Evolutionary conservation across 768 basidiomycete genomes (phyloP), one percentile per base, ranked within the genome.

Genomic region (Termitomyces sp.): DNA sequence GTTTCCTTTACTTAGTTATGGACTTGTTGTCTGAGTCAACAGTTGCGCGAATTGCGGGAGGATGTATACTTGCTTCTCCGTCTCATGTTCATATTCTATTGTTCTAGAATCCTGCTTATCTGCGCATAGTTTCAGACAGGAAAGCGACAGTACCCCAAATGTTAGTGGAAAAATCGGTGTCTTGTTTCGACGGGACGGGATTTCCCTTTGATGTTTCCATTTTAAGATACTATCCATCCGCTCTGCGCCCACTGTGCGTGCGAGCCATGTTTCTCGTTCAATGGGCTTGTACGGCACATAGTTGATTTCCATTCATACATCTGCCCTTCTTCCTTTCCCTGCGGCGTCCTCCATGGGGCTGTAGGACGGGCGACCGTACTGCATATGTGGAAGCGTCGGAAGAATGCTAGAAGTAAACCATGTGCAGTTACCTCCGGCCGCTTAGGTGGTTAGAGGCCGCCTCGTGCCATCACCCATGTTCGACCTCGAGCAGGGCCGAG

Each of bases 121-220:
- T 52, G 51, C 22, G 51, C n/a, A 37, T 52, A 37, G 3, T 24
- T 24, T 52, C 9, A 36, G 36, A 27, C 22, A 9, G 8, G 6
- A 4, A 20, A 37, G 33, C 4, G 33, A 50, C 24, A 50, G 50
- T 20, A 4, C 33, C 34, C 50, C 16, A 27, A 50, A 50, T 33
- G 6, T 34, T 20, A 12, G 51, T 39, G 36, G 11, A 53, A 53
- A 20, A 13, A 13, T 22, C 1, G 18, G 30, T n/a, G n/a, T 34
- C n/a, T 50, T 15, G 47, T 30, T 45, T 48, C 39, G 47, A 48
- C 31, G 4, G n/a, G n/a, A n/a, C 27, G 37, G 50, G 51, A 37
- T 41, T 9, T 53, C 53, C 53, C 53, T 54, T 54, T 54, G 53
- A 54, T 54, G 4, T 54, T 54, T 42, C 53, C 53, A 42, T 41